Evolutionary conservation across 208 protist genomes (phyloP), one percentile per base, ranked within the genome.

Genomic region (Leishmania braziliensis): DNA sequence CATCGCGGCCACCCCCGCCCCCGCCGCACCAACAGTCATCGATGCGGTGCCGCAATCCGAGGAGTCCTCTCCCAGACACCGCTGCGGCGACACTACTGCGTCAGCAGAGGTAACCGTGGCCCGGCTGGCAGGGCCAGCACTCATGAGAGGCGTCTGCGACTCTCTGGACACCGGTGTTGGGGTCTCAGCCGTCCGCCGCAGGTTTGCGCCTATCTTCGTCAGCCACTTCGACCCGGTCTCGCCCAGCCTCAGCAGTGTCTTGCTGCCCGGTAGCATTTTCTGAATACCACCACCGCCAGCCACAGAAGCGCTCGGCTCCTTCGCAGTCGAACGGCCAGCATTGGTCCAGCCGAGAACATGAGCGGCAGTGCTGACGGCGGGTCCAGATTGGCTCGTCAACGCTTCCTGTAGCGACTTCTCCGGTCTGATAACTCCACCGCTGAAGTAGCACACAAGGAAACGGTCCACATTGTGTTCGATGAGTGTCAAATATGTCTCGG

Each of bases 391-490:
- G 23, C 73, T 72, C n/a, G 75, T 62, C 79, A 82, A 54, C 12
- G 83, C 79, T 62, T 68, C 77, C 70, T 75, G 82, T 71, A 85
- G 71, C 53, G 82, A 71, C 43, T 84, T 78, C 71, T 78, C 80
- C 1, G 84, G 78, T 33, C 63, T 58, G 36, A 81, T 79, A 5
- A 33, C 54, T 65, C 76, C 84, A 46, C 71, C 77, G 78, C 60
- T 85, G 84, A 90, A 91, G 77, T 89, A 78, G 50, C 75, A 76
- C 12, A 78, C 78, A 18, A 95, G 82, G 68, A 93, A 95, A 54
- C 77, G 82, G 56, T 95, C 92, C 23, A 95, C 92, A 65, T 83
- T 78, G 20, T 79, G 82, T 75, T 95, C 92, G 68, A 95, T 83
- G 39, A 84, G 82, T 23, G 83, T 87, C 51, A 95, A 81, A 75